phyloP scores from a whole-genome alignment of 2,329 filamentous ascomycete genomes.

The Scytalidium sp. region DNA sequence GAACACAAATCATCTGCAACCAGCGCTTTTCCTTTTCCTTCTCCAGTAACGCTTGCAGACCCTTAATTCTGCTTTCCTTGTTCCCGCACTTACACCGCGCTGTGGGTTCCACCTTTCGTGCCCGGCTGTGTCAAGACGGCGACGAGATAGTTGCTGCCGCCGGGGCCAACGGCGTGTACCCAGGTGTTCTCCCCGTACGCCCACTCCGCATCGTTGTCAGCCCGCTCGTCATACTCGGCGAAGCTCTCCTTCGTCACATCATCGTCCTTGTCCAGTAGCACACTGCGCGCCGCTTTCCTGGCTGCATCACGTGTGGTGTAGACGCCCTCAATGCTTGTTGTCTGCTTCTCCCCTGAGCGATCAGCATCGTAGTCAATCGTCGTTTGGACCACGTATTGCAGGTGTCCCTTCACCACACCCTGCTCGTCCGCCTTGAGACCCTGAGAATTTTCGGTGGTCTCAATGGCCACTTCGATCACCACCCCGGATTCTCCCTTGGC shows the following conservation, averaged over 20 bases:
- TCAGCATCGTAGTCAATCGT: conserved; percentile 38
- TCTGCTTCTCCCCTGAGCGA: conserved; percentile 30
- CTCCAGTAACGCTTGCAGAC: too few relatives aligned
- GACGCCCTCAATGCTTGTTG: conserved; percentile 36
- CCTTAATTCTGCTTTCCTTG: too few relatives aligned
- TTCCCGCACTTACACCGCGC: not conserved
- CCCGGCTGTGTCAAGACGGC: conserved; percentile 30
- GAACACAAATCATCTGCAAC: too few relatives aligned
- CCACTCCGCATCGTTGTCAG: conserved; percentile 30
- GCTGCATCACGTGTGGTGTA: conserved; percentile 33
- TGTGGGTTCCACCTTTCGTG: not conserved
- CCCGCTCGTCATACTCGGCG: conserved; percentile 33
- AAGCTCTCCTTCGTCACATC: conserved; percentile 31
- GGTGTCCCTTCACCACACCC: conserved; percentile 20
- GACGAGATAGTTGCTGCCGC: conserved; percentile 38
- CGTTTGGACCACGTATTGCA: conserved; percentile 41
- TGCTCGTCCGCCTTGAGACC: conserved; percentile 16
- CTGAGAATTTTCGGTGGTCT: conserved; percentile 34
- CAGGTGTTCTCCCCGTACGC: conserved; percentile 43
- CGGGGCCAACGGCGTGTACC: conserved; percentile 39
- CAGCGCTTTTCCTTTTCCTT: too few relatives aligned
- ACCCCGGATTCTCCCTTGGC: conserved; percentile 34
- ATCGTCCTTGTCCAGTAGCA: conserved; percentile 25
- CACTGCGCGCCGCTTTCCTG: conserved; percentile 28
- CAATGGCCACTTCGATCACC: conserved; percentile 34